Base-by-base conservation (phyloP, 2,329 filamentous ascomycete genomes). In the Alternaria sp. region DNA sequence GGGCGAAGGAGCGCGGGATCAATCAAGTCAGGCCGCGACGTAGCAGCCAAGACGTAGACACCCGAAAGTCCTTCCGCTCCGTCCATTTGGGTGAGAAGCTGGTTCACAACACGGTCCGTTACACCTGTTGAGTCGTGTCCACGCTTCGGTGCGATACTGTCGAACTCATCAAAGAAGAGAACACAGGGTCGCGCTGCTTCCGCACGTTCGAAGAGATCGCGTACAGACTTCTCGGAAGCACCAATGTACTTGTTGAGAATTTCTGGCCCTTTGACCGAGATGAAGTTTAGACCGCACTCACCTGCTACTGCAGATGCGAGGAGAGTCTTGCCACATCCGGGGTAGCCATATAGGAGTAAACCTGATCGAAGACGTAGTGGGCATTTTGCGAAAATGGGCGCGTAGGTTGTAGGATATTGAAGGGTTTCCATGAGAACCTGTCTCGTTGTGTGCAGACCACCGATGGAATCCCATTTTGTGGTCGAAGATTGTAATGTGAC, bases 231-330 rank as follows among this genome's bases (percentile, higher is more conserved):
- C 74, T 99, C 95, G 28, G 92, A 97, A 0, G 95, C 95, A 74
- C 95, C 95, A 60, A 99, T 99, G 78, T 99, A 99, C 81, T 99
- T 99, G 84, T 99, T 99, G 56, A 99, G 82, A 60, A 99, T 98
- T 79, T 99, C 96, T 0, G 95, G 95, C 0, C 95, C 95, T 81
- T 99, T 99, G 74, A 99, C 95, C 41, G 90, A 94, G 79, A 99
- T 99, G 80, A 99, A 99, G 79, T 99, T 99, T 62, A 99, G 88
- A 0, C 94, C 94, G 74, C 94, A 98, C 81, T 99, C 95, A 57
- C 94, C 94, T 12, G 96, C 95, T n/a, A 99, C 94, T 0, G 95
- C 95, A 59, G 92, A 97, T 20, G 96, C 95, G 10, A 99, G 87
- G 9, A 99, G 85, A 0, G 95, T 99, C 81, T 99, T 99, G 63